A percentile compares a stretch with the other conserved stretches of the same genome.
Conservation (phyloP, 345 rosid species). For the Streptanthus diversifolius region DNA sequence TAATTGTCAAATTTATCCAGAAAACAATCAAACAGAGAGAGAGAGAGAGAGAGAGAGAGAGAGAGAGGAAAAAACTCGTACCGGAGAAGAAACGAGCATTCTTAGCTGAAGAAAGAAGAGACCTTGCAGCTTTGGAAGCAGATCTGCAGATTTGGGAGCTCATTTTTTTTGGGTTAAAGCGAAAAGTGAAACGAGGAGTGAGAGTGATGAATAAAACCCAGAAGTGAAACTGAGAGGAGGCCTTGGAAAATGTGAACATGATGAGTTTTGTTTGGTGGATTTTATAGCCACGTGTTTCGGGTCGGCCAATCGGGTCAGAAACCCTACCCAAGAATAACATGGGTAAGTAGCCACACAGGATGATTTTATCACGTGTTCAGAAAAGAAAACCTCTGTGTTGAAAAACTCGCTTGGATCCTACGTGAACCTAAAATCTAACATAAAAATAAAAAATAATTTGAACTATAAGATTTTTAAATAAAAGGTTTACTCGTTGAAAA, state of each 20-base stretch:
- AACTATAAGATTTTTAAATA: no score
- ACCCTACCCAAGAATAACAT: slow-evolving; percentile 5
- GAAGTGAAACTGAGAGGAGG: slow-evolving; percentile 7
- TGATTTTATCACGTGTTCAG: not conserved
- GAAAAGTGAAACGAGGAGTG: not conserved
- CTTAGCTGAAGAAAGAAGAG: slow-evolving; percentile 70
- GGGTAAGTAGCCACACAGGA: not conserved
- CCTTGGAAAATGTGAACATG: slow-evolving; percentile 5
- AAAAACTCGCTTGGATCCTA: no score
- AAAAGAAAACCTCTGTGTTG: no score
- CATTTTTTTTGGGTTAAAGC: slow-evolving; percentile 38
- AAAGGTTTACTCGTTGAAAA: no score
- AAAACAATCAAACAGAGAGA: not conserved
- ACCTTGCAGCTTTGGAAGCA: slow-evolving; percentile 73
- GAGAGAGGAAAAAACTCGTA: not conserved
- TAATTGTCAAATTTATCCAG: not conserved
- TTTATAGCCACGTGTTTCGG: slow-evolving; percentile 22
- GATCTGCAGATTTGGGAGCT: slow-evolving; percentile 71
- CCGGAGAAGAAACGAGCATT: slow-evolving; percentile 63
- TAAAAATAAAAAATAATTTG: no score
- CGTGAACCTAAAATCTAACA: no score
- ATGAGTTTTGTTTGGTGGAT: not conserved
- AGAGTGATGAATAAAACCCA: slow-evolving; percentile 12
- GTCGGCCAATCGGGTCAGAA: slow-evolving; percentile 12
- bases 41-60: not conserved